phyloP scores from a whole-genome alignment of 1,284 basidiomycete genomes.

The Trichosporon coremiiforme region DNA sequence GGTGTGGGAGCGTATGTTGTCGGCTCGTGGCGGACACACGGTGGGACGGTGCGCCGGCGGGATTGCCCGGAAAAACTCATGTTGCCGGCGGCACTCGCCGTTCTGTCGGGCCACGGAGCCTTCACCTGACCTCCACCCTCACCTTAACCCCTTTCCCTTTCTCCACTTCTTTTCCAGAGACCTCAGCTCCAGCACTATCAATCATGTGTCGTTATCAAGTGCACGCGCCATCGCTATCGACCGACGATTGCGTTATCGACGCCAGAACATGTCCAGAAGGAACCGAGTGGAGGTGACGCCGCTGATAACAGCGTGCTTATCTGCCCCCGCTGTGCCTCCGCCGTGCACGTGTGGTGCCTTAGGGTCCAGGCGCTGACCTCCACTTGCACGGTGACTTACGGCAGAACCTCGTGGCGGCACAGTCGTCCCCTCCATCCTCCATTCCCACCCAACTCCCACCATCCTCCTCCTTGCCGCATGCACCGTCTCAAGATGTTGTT shows the following conservation, averaged over 20 bases:
- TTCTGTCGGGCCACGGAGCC: neutral
- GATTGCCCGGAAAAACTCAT: constrained; percentile 1
- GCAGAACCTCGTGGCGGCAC: neutral
- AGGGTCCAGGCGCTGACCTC: neutral
- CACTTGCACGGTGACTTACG: neutral
- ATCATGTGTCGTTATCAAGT: neutral
- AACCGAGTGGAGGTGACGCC: neutral
- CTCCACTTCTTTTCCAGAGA: no score
- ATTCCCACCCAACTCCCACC: no score
- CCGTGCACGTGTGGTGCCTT: neutral
- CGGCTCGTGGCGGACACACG: no score
- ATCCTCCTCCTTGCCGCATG: neutral
- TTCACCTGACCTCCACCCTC: no score
- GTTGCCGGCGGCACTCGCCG: neutral
- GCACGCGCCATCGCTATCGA: neutral
- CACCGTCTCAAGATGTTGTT: neutral
- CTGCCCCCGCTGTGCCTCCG: neutral
- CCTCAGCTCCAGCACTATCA: no score
- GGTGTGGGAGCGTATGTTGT: no score
- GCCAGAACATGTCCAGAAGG: neutral
- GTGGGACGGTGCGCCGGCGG: neutral
- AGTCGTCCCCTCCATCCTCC: neutral
- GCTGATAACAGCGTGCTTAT: constrained; percentile 7
- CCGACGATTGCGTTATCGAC: neutral
- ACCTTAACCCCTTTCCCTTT: neutral